A percentile compares a stretch with the other conserved stretches of the same genome.
Evolutionary conservation across 768 basidiomycete species (phyloP).

Genomic region (Boletales sp.): DNA sequence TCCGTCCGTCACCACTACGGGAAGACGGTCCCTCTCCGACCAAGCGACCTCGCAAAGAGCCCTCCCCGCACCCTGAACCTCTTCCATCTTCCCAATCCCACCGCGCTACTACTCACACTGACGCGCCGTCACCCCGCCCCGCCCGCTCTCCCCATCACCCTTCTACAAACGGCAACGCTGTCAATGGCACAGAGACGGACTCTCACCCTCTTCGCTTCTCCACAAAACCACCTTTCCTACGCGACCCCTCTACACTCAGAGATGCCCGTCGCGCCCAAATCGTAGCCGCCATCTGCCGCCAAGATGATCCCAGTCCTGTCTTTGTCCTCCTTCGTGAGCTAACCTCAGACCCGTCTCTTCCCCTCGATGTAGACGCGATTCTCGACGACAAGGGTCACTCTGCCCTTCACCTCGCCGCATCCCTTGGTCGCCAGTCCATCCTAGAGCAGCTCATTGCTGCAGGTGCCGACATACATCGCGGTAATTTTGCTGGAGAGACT

Average conservation of each 20-base stretch:
- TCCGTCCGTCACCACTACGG: constrained; percentile 42
- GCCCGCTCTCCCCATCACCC: constrained; percentile 49
- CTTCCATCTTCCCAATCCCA: constrained; percentile 20
- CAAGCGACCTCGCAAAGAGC: constrained; percentile 69
- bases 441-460: constrained; percentile 66
- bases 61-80: constrained; percentile 33
- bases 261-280: constrained; percentile 59
- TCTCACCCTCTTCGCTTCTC: constrained; percentile 56
- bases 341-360: constrained; percentile 37
- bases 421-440: constrained; percentile 67
- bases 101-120: constrained; percentile 32
- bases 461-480: constrained; percentile 87
- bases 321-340: constrained; percentile 66
- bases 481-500: constrained; percentile 93
- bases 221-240: constrained; percentile 57
- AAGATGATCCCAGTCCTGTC: constrained; percentile 62
- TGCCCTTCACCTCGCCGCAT: constrained; percentile 88
- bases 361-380: constrained; percentile 69
- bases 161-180: constrained; percentile 41
- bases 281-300: constrained; percentile 62
- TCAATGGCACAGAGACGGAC: constrained; percentile 42
- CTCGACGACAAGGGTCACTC: constrained; percentile 96
- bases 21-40: constrained; percentile 65
- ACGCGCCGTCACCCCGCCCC: constrained; percentile 31
- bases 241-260: constrained; percentile 50